These are phyloP conservation scores for Populus tremula DNA, from an alignment of 345 rosid species.

Conservation along the genomic window DNA sequence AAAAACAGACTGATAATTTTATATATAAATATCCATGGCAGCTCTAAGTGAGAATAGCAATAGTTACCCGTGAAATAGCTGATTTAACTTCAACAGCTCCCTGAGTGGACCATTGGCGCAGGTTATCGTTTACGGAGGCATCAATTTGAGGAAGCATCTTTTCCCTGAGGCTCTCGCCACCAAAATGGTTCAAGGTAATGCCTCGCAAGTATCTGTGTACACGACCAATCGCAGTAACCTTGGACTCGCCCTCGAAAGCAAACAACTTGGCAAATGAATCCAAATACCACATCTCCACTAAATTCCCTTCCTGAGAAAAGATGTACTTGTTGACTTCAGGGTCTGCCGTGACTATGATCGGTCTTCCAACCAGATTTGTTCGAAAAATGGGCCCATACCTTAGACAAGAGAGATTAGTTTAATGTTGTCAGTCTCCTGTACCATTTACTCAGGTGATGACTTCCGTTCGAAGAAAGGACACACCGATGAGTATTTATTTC, in stretches of 20 bases:
- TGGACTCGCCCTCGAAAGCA: conserved; percentile 9
- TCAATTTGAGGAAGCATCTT: conserved; percentile 21
- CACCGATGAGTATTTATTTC: not conserved
- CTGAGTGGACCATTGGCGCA: not conserved
- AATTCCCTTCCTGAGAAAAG: conserved; percentile 17
- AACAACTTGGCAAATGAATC: conserved; percentile 17
- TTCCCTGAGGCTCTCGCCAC: conserved; percentile 19
- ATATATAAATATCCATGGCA: not conserved
- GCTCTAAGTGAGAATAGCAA: not conserved
- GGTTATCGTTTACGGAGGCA: conserved; percentile 1
- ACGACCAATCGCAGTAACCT: not conserved
- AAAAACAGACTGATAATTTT: no score
- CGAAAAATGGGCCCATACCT: conserved; percentile 23
- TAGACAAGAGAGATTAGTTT: no score
- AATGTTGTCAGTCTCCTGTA: no score
- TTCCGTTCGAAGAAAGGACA: not conserved
- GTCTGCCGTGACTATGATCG: conserved; percentile 25
- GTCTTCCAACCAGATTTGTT: not conserved
- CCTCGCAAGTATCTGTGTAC: conserved; percentile 20
- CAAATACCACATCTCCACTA: conserved; percentile 18
- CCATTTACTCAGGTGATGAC: no score
- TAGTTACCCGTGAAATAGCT: conserved; percentile 1
- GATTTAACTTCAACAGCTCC: not conserved
- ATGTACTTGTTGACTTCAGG: conserved; percentile 22
- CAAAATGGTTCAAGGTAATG: conserved; percentile 13